Base-by-base conservation (phyloP, 176 grass and related monocot genomes). In the Puccinellia tenuiflora region DNA sequence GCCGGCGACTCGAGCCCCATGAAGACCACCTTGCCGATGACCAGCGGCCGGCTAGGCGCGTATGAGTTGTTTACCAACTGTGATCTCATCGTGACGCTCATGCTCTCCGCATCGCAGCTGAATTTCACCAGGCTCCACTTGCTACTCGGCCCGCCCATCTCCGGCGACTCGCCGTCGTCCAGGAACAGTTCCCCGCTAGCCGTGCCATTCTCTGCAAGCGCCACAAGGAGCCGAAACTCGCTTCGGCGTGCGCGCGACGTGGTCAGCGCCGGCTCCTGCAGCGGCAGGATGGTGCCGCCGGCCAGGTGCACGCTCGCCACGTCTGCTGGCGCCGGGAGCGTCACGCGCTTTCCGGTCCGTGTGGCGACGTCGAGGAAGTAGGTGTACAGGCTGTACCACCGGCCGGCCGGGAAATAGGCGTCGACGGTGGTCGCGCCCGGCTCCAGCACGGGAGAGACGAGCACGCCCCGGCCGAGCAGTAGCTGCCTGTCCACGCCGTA, bases 391-490 rank as follows among this genome's bases (percentile, higher is more conserved):
- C 75, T 91, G 79, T 88, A 98, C 92, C 95, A 98, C 59, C 60
- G 72, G 21, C 95, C 95, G 1, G 75, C 79, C 0, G 92, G 95
- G 64, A 97, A 92, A 60, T 94, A 98, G 0, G 90, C 95, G 16
- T 91, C 84, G 5, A 98, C 86, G 2, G 78, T 30, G 53, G 78
- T 85, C 4, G 79, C 75, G 5, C 86, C 84, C 0, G 25, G 71
- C 9, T 86, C 79, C 15, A 98, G 86, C n/a, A 91, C 92, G 4
- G 95, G 95, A 0, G 95, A 97, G 4, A 97, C 84, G 70, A 97
- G 89, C 50, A 98, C 70, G 29, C 84, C 86, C 20, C 47, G 59
- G 7, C 95, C 95, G 43, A 94, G 51, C 68, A 98, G 80, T 43
- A 94, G 90, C 81, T 94, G 95, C 8, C 70, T 78, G 70, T 85